These are phyloP conservation scores for Dendrocalamus latiflorus DNA, from an alignment of 202 grass and related monocot species.

Conservation along the genomic window DNA sequence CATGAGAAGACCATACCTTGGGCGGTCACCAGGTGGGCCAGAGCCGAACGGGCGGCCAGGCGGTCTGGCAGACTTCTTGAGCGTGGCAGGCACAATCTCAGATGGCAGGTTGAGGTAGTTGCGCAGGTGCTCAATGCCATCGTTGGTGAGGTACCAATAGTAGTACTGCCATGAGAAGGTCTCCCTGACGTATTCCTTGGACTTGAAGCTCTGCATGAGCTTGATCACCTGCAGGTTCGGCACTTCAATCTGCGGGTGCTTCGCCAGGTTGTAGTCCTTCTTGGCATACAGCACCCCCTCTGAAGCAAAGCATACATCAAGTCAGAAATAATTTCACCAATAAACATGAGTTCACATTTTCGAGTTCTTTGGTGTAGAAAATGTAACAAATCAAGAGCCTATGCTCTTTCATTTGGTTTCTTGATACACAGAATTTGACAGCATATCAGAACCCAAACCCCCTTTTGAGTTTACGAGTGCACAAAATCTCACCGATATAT, in stretches of 20 bases:
- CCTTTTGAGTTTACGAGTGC: no score
- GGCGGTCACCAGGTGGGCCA: conserved; percentile 77
- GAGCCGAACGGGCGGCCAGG: conserved; percentile 72
- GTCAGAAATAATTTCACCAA: not conserved
- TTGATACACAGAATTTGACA: not conserved
- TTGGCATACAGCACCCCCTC: conserved; percentile 88
- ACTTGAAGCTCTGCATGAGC: conserved; percentile 99
- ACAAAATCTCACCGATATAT: not conserved
- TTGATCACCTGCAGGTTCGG: conserved; percentile 95
- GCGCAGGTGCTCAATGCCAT: conserved; percentile 50
- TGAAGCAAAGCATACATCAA: not conserved
- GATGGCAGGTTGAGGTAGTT: conserved; percentile 88
- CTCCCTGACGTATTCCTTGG: conserved; percentile 91
- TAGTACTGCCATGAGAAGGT: conserved; percentile 95
- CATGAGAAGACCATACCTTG: conserved; percentile 38
- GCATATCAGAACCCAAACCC: not conserved
- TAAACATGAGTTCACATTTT: not conserved
- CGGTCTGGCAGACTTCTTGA: conserved; percentile 88
- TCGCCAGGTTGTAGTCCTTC: conserved; percentile 81
- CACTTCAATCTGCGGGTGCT: conserved; percentile 78
- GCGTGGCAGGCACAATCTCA: conserved; percentile 82
- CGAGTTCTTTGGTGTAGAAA: not conserved
- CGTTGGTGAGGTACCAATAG: conserved; percentile 98
- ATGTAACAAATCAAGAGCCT: not conserved
- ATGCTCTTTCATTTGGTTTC: not conserved